Base-by-base conservation (phyloP, 2,329 filamentous ascomycete genomes). In the Fulvia fulva region DNA sequence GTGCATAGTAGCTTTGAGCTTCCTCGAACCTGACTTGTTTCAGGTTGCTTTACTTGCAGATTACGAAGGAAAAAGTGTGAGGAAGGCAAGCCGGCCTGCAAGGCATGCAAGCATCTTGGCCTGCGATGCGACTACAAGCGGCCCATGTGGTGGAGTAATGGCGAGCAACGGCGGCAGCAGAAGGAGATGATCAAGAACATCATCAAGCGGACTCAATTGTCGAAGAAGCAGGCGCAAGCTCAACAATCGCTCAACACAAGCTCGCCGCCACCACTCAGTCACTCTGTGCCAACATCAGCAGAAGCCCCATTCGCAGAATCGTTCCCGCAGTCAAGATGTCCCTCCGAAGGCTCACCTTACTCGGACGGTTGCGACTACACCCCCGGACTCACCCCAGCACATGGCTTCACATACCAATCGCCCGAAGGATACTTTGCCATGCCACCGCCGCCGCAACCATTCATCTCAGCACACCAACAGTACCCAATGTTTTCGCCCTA, bases 181-280 rank as follows among this genome's bases (percentile, higher is more conserved):
- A 99, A 97, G 79, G 94, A 97, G 73, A 80, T 87, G 67, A 96
- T 99, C 82, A 99, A 99, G 83, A 88, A 89, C 76, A 90, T 93
- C 76, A 97, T 99, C 81, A 97, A 96, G 85, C 86, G 88, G 73
- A 97, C 94, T 73, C 97, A 97, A 83, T 82, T 95, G 66, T 87
- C 87, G 25, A 93, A 97, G 77, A 96, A 96, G 84, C 81, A 84
- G 53, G 47, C 64, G 47, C 67, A 65, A 56, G 72, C 76, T 63
- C 72, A 75, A 64, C 75, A 77, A 67, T 68, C 73, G 45, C 75
- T 78, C 62, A 76, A 75, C 70, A 74, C 74, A 62, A 81, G 83
- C 74, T 89, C 89, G 56, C 90, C 90, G 64, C 89, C 89, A 9
- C 87, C 63, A 87, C 56, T 90, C 47, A 66, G 89, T 69, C 89